Percentiles rank a stretch among this genome's conserved stretches.
These are phyloP conservation scores for Nicotiana benthamiana DNA, from an alignment of 257 asterid species.

Conservation along the genomic window DNA sequence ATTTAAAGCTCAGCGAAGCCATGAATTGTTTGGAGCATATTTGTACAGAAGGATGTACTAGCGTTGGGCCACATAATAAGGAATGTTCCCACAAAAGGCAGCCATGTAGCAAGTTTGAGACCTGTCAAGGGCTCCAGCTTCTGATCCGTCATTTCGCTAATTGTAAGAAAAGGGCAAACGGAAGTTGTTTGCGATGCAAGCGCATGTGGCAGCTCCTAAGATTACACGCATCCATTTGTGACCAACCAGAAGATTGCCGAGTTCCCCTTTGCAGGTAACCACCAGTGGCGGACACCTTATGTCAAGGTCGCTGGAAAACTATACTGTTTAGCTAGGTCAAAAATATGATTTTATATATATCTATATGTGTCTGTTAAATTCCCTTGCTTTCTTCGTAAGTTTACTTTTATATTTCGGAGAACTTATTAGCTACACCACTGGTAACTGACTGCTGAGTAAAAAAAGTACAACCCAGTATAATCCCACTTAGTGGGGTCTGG, in stretches of 20 bases:
- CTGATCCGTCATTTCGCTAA: constrained; percentile 66
- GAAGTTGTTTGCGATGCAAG: constrained; percentile 66
- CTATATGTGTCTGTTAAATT: too few species aligned
- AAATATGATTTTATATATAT: too few species aligned
- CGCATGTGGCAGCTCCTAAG: constrained; percentile 91
- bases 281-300: not conserved
- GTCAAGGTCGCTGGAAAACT: too few species aligned
- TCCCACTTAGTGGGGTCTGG: too few species aligned
- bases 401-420: too few species aligned
- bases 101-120: constrained; percentile 70
- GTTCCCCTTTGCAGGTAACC: constrained; percentile 89
- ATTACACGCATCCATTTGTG: constrained; percentile 75
- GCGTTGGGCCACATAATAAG: constrained; percentile 64
- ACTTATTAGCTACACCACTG: too few species aligned
- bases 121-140: constrained; percentile 82
- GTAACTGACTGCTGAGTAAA: too few species aligned
- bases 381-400: too few species aligned
- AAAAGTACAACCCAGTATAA: too few species aligned
- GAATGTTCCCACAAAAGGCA: constrained; percentile 39
- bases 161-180: constrained; percentile 65
- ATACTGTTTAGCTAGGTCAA: too few species aligned
- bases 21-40: constrained; percentile 87
- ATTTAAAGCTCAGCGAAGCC: constrained; percentile 75
- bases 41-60: constrained; percentile 82
- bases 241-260: constrained; percentile 60